Base-by-base conservation (phyloP, 2,329 filamentous ascomycete species). In the Colletotrichum nymphaeae region DNA sequence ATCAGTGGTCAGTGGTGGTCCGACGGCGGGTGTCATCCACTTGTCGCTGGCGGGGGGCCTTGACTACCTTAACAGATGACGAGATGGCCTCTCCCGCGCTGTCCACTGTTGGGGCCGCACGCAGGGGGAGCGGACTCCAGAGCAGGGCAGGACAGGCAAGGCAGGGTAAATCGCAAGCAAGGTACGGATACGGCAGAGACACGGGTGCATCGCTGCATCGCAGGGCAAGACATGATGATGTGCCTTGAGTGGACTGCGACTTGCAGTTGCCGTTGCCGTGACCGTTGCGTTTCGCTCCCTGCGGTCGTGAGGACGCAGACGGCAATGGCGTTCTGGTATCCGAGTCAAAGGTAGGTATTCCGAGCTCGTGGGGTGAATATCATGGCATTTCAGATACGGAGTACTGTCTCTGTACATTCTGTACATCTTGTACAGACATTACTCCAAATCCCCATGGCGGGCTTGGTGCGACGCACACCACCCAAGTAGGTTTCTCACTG, bases 61-160 rank as follows among this genome's bases (percentile, higher is more conserved):
- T 53, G 69, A 42, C 69, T 58, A 24, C 24, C 24, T 24, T 24
- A 72, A 69, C 68, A 73, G 26, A 69, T 64, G 70, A 64, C 70
- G 58, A 73, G 59, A 70, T 67, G 24, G 9, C 12, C 37, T 57
- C 35, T 68, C n/a, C 68, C 58, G 68, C 46, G 42, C 32, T 71
- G 64, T 37, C 69, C 56, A 72, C 42, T 32, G 52, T 56, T 42
- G 53, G 42, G 52, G 30, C 58, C 52, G 52, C 63, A 56, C 67
- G 64, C 69, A 72, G 49, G 63, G 56, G 55, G 49, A 32, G 32
- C 32, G 8, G 11, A 12, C 32, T 35, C 32, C 26, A 62, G 57
- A 24, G 30, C 14, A 70, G 32, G 22, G 30, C 22, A 35, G 32
- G 32, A 35, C 32, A 35, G 32, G 32, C 32, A 35, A 8, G 16